phyloP scores from a whole-genome alignment of 805 yeast species.

The Cyberlindnera xishuangbannaensis region DNA sequence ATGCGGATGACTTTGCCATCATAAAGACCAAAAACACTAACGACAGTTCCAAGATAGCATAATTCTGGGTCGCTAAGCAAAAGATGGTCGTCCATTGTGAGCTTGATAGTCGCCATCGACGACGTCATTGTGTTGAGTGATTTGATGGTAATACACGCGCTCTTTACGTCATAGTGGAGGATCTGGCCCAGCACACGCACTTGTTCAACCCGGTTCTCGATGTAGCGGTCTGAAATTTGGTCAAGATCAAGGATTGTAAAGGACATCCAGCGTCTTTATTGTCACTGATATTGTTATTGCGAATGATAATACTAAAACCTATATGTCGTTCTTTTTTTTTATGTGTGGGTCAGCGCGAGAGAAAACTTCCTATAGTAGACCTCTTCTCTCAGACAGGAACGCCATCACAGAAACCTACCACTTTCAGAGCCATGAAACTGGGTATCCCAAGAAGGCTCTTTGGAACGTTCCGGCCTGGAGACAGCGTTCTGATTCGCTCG shows the following conservation, averaged over 20 bases:
- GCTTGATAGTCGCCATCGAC: constrained; percentile 2
- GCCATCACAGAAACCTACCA: too few species aligned
- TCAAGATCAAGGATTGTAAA: constrained; percentile 12
- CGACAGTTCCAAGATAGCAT: constrained; percentile 16
- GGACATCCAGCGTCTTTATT: constrained; percentile 9
- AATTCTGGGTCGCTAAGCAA: constrained; percentile 13
- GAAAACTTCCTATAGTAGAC: too few species aligned
- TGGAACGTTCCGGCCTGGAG: constrained; percentile 15
- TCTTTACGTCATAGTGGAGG: constrained; percentile 16
- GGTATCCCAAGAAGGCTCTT: constrained; percentile 4
- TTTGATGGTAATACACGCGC: constrained; percentile 10
- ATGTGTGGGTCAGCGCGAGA: too few species aligned
- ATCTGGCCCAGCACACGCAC: constrained; percentile 20
- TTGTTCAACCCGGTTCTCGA: constrained; percentile 12
- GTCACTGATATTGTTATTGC: constrained; percentile 1
- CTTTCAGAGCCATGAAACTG: too few species aligned
- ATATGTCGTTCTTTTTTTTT: too few species aligned
- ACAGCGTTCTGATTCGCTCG: constrained; percentile 18
- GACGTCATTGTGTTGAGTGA: constrained; percentile 13
- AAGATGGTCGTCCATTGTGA: constrained; percentile 13
- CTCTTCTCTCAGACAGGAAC: too few species aligned
- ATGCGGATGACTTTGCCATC: constrained; percentile 11
- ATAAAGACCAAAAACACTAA: constrained; percentile 16
- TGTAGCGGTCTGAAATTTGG: constrained; percentile 3
- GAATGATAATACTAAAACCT: too few species aligned